Evolutionary conservation across 495 filamentous ascomycete genomes (phyloP).

Genomic region (Neurospora pannonica): DNA sequence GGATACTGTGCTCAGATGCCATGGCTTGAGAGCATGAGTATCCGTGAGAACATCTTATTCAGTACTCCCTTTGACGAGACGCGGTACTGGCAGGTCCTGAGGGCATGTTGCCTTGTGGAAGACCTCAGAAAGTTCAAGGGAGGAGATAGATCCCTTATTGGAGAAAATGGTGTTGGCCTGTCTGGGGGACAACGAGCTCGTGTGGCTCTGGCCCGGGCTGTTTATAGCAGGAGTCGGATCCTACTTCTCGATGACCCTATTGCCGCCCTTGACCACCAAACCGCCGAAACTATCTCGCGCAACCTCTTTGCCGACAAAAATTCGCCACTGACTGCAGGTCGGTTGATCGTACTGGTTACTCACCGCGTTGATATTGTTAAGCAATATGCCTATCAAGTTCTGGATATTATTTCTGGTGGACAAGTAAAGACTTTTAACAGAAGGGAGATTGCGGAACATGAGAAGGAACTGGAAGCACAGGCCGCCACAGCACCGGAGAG

Average conservation of each 20-base stretch:
- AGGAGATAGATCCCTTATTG: conserved; percentile 88
- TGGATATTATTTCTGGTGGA: conserved; percentile 53
- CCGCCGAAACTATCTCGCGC: conserved; percentile 59
- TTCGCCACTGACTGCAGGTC: conserved; percentile 51
- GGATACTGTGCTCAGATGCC: conserved; percentile 78
- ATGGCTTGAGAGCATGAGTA: conserved; percentile 90
- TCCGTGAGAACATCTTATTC: conserved; percentile 77
- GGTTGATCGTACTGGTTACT: conserved; percentile 64
- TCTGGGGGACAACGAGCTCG: conserved; percentile 94
- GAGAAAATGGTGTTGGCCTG: conserved; percentile 91
- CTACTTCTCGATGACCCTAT: conserved; percentile 93
- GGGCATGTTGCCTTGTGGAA: conserved; percentile 83
- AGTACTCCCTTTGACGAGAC: conserved; percentile 60
- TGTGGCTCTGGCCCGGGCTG: conserved; percentile 81
- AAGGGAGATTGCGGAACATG: conserved; percentile 14
- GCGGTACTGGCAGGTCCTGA: conserved; percentile 81
- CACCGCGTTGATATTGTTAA: conserved; percentile 65
- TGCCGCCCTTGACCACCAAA: conserved; percentile 85
- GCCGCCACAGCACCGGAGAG: background rate
- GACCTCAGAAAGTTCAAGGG: conserved; percentile 87
- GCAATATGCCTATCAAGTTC: conserved; percentile 54
- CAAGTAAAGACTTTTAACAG: conserved; percentile 39
- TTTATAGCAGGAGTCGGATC: conserved; percentile 86
- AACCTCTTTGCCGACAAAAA: conserved; percentile 47
- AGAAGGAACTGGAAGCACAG: conserved; percentile 15